Evolutionary conservation across 305 asterid species (phyloP).

Genomic region (Petunia hybrid): DNA sequence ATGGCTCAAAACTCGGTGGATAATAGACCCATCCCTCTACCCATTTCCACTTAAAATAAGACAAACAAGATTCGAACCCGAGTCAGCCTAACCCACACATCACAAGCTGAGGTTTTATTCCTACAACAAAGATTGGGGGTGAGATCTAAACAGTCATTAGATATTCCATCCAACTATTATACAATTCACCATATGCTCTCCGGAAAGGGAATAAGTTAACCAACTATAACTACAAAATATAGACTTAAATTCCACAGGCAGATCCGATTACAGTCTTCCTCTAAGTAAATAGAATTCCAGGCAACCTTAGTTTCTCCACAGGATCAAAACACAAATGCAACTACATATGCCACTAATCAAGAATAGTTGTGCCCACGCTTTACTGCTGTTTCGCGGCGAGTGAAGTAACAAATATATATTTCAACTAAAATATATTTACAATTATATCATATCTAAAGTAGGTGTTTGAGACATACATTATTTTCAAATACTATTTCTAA

Average conservation of each 20-base stretch:
- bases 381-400: background rate
- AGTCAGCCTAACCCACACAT: no score
- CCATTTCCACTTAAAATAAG: no score
- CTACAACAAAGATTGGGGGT: no score
- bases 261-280: background rate
- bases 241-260: background rate
- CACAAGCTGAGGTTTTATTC: no score
- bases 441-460: background rate
- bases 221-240: background rate
- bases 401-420: background rate
- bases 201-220: background rate
- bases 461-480: no score
- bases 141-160: background rate
- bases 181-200: background rate
- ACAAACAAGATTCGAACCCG: no score
- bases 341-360: background rate
- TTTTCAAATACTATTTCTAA: no score
- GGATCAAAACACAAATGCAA: slow-evolving; percentile 18
- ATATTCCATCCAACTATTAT: background rate
- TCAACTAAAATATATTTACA: background rate
- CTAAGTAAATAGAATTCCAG: background rate
- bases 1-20: no score
- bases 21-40: no score
- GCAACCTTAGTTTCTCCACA: background rate
- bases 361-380: background rate